Conservation (phyloP, 352 stramenopile species). For the Phytophthora hibernalis region DNA sequence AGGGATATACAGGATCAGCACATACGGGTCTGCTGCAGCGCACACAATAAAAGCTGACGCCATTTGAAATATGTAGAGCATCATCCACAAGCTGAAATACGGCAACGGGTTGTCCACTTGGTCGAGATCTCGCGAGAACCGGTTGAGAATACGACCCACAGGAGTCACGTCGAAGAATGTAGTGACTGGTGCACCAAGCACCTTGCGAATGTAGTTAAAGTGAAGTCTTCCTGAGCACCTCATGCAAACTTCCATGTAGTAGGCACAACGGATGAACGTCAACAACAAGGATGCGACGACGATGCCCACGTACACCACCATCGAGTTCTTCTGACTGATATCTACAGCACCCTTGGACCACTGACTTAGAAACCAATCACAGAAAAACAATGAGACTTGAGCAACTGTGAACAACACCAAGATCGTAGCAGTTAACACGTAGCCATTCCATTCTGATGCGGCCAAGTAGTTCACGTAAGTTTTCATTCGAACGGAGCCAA, state of each 20-base stretch:
- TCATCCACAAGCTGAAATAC: conserved; percentile 57
- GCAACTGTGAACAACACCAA: conserved; percentile 46
- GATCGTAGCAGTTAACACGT: conserved; percentile 35
- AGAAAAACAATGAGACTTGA: conserved; percentile 55
- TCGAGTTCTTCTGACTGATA: conserved; percentile 42
- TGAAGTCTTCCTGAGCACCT: conserved; percentile 51
- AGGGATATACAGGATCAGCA: conserved; percentile 62
- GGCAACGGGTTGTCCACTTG: conserved; percentile 68
- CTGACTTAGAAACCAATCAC: conserved; percentile 61
- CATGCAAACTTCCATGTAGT: conserved; percentile 63
- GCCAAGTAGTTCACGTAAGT: conserved; percentile 64
- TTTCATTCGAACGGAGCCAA: conserved; percentile 45
- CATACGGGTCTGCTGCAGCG: conserved; percentile 49
- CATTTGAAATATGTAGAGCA: conserved; percentile 57
- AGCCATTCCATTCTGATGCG: conserved; percentile 55
- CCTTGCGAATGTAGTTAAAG: conserved; percentile 51
- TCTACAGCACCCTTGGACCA: conserved; percentile 46
- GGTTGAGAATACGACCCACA: conserved; percentile 68
- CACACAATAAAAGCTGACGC: conserved; percentile 51
- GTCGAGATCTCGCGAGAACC: conserved; percentile 69
- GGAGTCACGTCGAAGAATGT: conserved; percentile 76
- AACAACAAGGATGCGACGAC: conserved; percentile 41
- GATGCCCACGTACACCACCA: conserved; percentile 51
- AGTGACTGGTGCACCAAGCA: conserved; percentile 62
- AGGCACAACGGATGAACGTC: conserved; percentile 48